Base-by-base conservation (phyloP, 148 eudicot genomes). In the Amaranthus palmeri region DNA sequence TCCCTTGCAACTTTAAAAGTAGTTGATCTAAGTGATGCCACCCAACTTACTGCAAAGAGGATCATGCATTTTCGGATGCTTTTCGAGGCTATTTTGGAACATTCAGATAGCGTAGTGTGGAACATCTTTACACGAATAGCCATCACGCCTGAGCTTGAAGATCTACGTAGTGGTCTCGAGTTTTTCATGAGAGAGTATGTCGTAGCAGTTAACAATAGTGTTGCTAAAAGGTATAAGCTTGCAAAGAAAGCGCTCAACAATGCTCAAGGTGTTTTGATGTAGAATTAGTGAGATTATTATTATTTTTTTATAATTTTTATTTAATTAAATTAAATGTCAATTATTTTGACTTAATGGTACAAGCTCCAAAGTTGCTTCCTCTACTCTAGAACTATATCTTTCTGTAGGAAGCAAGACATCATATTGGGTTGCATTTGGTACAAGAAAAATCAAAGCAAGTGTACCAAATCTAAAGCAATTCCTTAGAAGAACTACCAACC, bases 21-120 rank as follows among this genome's bases (percentile, higher is more conserved):
- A 0, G 87, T 92, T 8, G 97, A 95, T 78, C 74, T 95, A 6
- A 71, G 73, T n/a, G 93, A 89, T 62, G 54, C 77, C 7, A 67
- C 42, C 4, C 86, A 87, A 61, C 75, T 91, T 68, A 89, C 84
- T 18, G 80, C 90, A 0, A 88, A 85, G 74, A 88, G 82, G 70
- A 91, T 89, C 15, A 86, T 88, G 88, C 97, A 89, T 86, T 89
- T 95, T 62, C 83, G 88, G 62, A 88, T 95, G 88, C 83, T 95
- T 6, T 89, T 95, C 11, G 90, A 89, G 80, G 81, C 86, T 54
- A 73, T 95, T 55, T 87, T 95, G 45, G 93, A 85, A 77, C 59
- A 76, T 59, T 82, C 90, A 10, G 90, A 91, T 66, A 83, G 80
- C 52, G 61, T 82, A 9, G 82, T 95, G 47, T 95, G 98, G 98